Conservation (phyloP, 2,329 filamentous ascomycete genomes). For the Diaporthe caulivora region DNA sequence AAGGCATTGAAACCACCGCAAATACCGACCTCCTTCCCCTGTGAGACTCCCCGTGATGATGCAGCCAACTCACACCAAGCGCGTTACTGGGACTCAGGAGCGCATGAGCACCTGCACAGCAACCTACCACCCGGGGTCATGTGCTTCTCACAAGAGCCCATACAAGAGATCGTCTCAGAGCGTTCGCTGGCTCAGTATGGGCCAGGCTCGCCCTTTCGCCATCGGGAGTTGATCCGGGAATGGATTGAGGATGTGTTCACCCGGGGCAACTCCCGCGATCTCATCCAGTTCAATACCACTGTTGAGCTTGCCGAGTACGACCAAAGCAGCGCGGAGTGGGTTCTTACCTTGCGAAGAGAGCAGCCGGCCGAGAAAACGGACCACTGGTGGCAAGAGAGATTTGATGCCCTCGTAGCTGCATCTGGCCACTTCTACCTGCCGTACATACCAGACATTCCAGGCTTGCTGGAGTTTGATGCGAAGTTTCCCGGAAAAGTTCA, state of each 20-base stretch:
- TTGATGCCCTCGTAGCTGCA: conserved; percentile 57
- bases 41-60: conserved; percentile 4
- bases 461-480: conserved; percentile 51
- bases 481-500: conserved; percentile 60
- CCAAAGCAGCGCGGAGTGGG: neutral
- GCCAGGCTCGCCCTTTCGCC: conserved; percentile 1
- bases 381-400: conserved; percentile 53
- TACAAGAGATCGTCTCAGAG: conserved; percentile 4
- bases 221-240: conserved; percentile 37
- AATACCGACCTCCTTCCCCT: neutral
- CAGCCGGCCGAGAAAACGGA: conserved; percentile 39
- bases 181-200: conserved; percentile 51
- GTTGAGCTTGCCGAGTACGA: conserved; percentile 62
- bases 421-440: conserved; percentile 57
- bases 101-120: conserved; percentile 69
- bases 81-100: conserved; percentile 64
- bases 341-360: conserved; percentile 45
- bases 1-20: neutral
- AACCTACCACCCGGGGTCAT: conserved; percentile 69
- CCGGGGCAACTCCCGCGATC: conserved; percentile 43
- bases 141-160: conserved; percentile 66
- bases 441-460: conserved; percentile 55
- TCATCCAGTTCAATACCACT: conserved; percentile 65
- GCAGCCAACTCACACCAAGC: conserved; percentile 50
- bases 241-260: conserved; percentile 12